phyloP scores from a whole-genome alignment of 2,329 filamentous ascomycete species.

The Cladosporium colombiae region DNA sequence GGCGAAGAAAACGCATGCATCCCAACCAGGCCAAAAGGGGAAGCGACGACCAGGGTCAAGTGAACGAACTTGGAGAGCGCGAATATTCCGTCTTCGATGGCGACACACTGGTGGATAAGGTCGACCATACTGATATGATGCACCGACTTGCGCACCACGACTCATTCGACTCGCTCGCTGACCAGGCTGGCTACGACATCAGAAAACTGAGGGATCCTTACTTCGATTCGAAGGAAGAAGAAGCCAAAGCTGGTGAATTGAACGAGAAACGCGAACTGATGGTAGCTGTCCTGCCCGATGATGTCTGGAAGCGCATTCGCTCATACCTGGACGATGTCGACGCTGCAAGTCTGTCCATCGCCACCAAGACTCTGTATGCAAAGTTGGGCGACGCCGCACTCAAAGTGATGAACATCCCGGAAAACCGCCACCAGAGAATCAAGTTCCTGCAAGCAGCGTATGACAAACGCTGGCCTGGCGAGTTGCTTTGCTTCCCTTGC shows the following conservation, averaged over 20 bases:
- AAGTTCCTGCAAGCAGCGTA: conserved; percentile 51
- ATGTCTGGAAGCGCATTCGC: conserved; percentile 50
- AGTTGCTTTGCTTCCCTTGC: conserved; percentile 62
- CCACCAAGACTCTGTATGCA: conserved; percentile 49
- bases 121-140: conserved; percentile 42
- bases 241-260: neutral
- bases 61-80: conserved; percentile 38
- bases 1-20: conserved; percentile 16
- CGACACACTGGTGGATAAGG: conserved; percentile 26
- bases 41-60: conserved; percentile 22
- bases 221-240: conserved; percentile 19
- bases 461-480: conserved; percentile 54
- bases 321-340: conserved; percentile 48
- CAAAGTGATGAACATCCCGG: conserved; percentile 41
- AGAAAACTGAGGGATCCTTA: conserved; percentile 28
- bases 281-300: conserved; percentile 48
- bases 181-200: conserved; percentile 24
- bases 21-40: conserved; percentile 13
- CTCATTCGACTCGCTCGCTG: conserved; percentile 38
- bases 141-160: conserved; percentile 40
- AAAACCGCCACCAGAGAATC: conserved; percentile 49
- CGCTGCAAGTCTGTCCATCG: conserved; percentile 51
- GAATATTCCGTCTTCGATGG: conserved; percentile 35
- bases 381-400: conserved; percentile 47
- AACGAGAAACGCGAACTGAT: conserved; percentile 39